Evolutionary conservation across 257 asterid genomes (phyloP), one percentile per base, ranked within the genome.

Genomic region (Marsdenia floribunda): DNA sequence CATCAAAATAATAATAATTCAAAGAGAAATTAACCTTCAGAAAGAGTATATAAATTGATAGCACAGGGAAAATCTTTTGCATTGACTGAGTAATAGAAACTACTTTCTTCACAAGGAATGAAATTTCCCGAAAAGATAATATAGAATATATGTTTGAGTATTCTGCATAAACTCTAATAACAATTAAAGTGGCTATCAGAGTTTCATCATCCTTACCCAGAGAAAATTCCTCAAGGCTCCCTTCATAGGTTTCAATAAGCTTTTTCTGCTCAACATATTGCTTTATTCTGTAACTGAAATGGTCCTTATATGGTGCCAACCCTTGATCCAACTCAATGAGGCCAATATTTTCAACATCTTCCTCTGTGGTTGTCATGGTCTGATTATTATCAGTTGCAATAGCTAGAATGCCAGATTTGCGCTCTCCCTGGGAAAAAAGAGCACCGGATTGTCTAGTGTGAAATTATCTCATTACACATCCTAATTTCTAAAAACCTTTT

Each of bases 211-310:
- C 79, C 70, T 88, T 90, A 94, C 99, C 98, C 84, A 76, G 90
- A 71, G 98, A 85, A 70, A 94, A 94, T 80, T 90, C 90, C 80
- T 87, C 93, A 53, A 94, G 92, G 85, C 90, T 81, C 78, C 86
- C 87, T 82, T 94, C 99, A 80, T 90, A 75, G 68, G 83, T 84
- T 74, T 88, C 93, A 70, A 92, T 88, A 75, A 94, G 95, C 79
- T 57, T 75, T 82, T 86, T 89, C 77, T 87, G 96, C 55, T 94
- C 96, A 6, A 66, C 26, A 72, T 87, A 92, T 82, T 85, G 90
- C 87, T 74, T 83, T 77, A 90, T 76, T 85, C 90, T 88, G 78
- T 85, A 84, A 52, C 77, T 82, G 79, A 94, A 92, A 87, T 94
- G 99, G 78, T 89, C 96, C 79, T 79, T 78, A 73, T 85, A 90